These are phyloP conservation scores for Barnettozyma salicaria DNA, from an alignment of 805 yeast genomes.

Conservation along the genomic window DNA sequence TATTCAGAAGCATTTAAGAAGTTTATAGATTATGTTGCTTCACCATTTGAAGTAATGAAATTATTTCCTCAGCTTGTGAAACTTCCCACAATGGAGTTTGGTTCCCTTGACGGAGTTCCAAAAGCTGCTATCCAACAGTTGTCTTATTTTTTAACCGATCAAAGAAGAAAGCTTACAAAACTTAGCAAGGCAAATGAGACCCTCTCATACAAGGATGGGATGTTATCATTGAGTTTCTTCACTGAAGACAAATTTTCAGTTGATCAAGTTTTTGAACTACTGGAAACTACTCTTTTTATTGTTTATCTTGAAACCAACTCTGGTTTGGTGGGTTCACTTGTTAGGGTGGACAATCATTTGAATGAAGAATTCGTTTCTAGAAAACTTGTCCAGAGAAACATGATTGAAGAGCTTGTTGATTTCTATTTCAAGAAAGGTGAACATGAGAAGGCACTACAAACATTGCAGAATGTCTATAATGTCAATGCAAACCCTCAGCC, in stretches of 20 bases:
- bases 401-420: slow-evolving; percentile 67
- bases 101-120: background rate
- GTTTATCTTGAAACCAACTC: slow-evolving; percentile 68
- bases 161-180: slow-evolving; percentile 39
- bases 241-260: slow-evolving; percentile 19
- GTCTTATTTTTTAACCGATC: slow-evolving; percentile 41
- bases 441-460: slow-evolving; percentile 62
- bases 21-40: slow-evolving; percentile 51
- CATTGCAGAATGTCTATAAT: slow-evolving; percentile 39
- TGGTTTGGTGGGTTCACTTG: slow-evolving; percentile 72
- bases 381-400: slow-evolving; percentile 40
- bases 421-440: slow-evolving; percentile 59
- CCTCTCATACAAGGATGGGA: slow-evolving; percentile 13
- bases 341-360: slow-evolving; percentile 72
- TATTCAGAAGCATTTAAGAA: slow-evolving; percentile 34
- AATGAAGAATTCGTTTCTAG: slow-evolving; percentile 55
- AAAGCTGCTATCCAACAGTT: slow-evolving; percentile 19
- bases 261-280: slow-evolving; percentile 37
- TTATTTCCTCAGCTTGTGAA: slow-evolving; percentile 38
- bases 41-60: slow-evolving; percentile 47
- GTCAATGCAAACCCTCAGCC: slow-evolving; percentile 13
- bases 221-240: slow-evolving; percentile 13
- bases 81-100: background rate
- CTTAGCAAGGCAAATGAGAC: slow-evolving; percentile 16
- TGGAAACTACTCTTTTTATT: slow-evolving; percentile 76